Conservation (phyloP, 202 grass and related monocot species). For the Bolboschoenoplectus hybrid region DNA sequence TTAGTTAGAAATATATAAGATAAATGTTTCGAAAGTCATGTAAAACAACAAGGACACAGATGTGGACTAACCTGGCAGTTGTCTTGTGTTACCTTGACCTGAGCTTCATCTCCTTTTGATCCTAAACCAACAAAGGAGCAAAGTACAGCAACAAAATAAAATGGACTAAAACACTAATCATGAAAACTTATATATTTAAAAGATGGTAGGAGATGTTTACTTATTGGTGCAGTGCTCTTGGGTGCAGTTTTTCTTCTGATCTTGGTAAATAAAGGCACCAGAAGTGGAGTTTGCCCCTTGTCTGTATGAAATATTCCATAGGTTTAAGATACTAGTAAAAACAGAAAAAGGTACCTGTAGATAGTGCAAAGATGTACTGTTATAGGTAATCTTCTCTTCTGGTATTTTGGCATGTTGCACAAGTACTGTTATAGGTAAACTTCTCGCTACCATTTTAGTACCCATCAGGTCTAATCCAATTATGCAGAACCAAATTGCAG, state of each 20-base stretch:
- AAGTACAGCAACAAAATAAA: slow-evolving; percentile 14
- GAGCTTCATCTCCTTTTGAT: neutral
- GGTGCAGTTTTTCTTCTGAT: slow-evolving; percentile 27
- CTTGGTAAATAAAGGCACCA: slow-evolving; percentile 37
- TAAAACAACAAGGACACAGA: slow-evolving; percentile 23
- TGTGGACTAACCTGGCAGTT: slow-evolving; percentile 25
- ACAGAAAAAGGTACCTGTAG: neutral
- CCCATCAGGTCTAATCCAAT: neutral
- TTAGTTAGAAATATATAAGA: neutral
- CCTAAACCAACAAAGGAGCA: neutral
- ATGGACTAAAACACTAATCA: neutral
- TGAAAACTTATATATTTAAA: slow-evolving; percentile 5
- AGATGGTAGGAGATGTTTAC: slow-evolving; percentile 27
- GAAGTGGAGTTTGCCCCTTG: slow-evolving; percentile 34
- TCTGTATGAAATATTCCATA: slow-evolving; percentile 1
- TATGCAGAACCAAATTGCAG: slow-evolving; percentile 18
- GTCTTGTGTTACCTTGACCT: slow-evolving; percentile 6
- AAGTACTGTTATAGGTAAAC: neutral
- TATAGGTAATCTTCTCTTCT: neutral
- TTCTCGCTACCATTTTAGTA: slow-evolving; percentile 2
- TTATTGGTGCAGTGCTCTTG: slow-evolving; percentile 24
- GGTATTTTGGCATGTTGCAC: neutral
- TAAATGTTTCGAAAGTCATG: slow-evolving; percentile 3
- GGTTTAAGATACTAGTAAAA: slow-evolving; percentile 10
- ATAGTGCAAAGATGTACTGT: neutral